These are phyloP conservation scores for Fusarium penzigii DNA, from an alignment of 2,329 filamentous ascomycete genomes.

Conservation along the genomic window DNA sequence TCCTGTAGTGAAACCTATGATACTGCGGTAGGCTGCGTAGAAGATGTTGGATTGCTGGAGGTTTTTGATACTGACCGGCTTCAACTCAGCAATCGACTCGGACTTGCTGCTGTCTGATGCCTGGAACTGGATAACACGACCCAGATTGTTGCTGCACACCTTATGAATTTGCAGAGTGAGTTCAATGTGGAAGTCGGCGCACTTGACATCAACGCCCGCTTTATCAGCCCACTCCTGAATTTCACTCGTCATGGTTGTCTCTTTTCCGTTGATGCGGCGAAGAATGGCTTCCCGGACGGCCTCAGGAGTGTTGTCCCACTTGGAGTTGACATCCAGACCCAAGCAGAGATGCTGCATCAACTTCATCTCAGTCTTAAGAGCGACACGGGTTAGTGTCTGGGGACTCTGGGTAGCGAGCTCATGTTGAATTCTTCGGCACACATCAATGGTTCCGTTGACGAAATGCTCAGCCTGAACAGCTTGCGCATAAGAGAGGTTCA, in stretches of 20 bases:
- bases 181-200: slow-evolving; percentile 9
- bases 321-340: slow-evolving; percentile 7
- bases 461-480: slow-evolving; percentile 15
- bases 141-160: slow-evolving; percentile 7
- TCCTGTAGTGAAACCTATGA: neutral
- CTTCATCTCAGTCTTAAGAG: slow-evolving; percentile 13
- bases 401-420: slow-evolving; percentile 8
- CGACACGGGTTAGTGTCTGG: slow-evolving; percentile 4
- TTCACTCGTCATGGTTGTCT: slow-evolving; percentile 2
- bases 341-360: slow-evolving; percentile 15
- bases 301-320: slow-evolving; percentile 11
- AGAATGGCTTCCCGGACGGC: slow-evolving; percentile 10
- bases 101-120: neutral
- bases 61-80: slow-evolving; percentile 1
- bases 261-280: slow-evolving; percentile 7
- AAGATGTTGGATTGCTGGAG: neutral
- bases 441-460: slow-evolving; percentile 1
- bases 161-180: slow-evolving; percentile 11
- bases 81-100: neutral
- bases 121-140: slow-evolving; percentile 1
- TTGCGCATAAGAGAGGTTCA: slow-evolving; percentile 6
- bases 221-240: slow-evolving; percentile 6
- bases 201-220: slow-evolving; percentile 6
- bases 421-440: slow-evolving; percentile 13
- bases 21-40: neutral